Percentiles rank a stretch among this genome's conserved stretches.
Conservation (phyloP, 495 filamentous ascomycete species). For the Coniosporium apollinis region DNA sequence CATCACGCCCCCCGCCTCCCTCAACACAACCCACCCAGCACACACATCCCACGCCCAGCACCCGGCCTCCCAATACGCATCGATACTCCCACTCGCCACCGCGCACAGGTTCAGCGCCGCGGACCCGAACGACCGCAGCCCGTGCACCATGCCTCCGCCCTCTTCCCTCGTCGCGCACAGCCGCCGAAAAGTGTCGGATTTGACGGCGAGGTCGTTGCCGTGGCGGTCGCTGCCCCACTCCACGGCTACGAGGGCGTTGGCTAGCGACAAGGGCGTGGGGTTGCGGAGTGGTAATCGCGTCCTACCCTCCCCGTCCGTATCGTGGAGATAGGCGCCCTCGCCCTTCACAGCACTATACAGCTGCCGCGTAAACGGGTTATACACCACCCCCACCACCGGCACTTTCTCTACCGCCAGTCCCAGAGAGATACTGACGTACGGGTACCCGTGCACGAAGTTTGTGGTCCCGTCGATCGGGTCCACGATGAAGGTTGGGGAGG, state of each 20-base stretch:
- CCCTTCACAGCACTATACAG: constrained; percentile 59
- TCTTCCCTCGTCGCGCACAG: constrained; percentile 43
- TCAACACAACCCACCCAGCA: constrained; percentile 77
- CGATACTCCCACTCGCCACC: constrained; percentile 63
- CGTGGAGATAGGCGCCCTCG: constrained; percentile 44
- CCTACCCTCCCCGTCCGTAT: constrained; percentile 14
- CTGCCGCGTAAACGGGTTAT: constrained; percentile 56
- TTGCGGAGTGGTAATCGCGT: constrained; percentile 36
- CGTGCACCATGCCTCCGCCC: constrained; percentile 76
- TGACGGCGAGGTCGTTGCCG: constrained; percentile 62
- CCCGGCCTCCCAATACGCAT: constrained; percentile 86
- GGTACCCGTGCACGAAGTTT: constrained; percentile 76
- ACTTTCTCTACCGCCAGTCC: constrained; percentile 47
- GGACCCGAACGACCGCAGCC: constrained; percentile 53
- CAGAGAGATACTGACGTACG: constrained; percentile 66
- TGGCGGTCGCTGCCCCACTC: constrained; percentile 67
- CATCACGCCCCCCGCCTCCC: constrained; percentile 70
- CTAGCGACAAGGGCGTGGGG: constrained; percentile 38
- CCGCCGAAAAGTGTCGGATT: constrained; percentile 48
- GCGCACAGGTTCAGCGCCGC: constrained; percentile 73
- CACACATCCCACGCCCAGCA: constrained; percentile 94
- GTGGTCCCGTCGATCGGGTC: constrained; percentile 85
- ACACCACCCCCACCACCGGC: constrained; percentile 66
- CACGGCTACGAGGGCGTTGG: constrained; percentile 45
- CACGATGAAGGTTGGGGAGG: constrained; percentile 65